phyloP scores from a whole-genome alignment of 1,284 basidiomycete genomes.

The Melampsora larici-populina region DNA sequence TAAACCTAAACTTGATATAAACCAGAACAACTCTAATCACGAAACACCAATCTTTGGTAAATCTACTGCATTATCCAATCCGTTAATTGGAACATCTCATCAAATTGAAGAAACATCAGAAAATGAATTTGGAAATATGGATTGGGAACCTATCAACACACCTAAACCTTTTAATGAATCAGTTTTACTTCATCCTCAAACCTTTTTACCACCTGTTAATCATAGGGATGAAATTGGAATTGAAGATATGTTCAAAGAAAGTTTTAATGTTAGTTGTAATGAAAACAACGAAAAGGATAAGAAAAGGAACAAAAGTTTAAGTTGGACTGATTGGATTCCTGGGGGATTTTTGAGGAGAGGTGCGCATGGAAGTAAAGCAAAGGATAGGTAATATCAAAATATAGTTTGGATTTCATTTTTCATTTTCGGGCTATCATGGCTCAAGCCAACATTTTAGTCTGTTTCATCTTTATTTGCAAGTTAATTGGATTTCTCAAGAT shows the following conservation, averaged over 20 bases:
- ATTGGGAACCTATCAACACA: conserved; percentile 28
- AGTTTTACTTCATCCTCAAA: conserved; percentile 27
- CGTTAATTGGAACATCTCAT: not conserved
- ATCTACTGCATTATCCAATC: not conserved
- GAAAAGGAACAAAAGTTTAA: not conserved
- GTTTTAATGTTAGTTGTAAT: conserved; percentile 2
- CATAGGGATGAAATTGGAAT: conserved; percentile 39
- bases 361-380: too few species aligned
- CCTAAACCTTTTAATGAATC: not conserved
- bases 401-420: too few species aligned
- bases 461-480: too few species aligned
- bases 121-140: conserved; percentile 26
- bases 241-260: conserved; percentile 27
- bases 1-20: not conserved
- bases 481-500: too few species aligned
- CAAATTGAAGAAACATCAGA: not conserved
- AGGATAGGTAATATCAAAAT: too few species aligned
- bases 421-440: too few species aligned
- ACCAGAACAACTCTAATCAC: not conserved
- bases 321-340: too few species aligned
- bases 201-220: conserved; percentile 29
- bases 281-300: not conserved
- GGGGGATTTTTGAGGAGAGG: too few species aligned
- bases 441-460: too few species aligned
- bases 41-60: not conserved